These are phyloP conservation scores for Apiotrichum siamense DNA, from an alignment of 1,284 basidiomycete species.

Conservation along the genomic window DNA sequence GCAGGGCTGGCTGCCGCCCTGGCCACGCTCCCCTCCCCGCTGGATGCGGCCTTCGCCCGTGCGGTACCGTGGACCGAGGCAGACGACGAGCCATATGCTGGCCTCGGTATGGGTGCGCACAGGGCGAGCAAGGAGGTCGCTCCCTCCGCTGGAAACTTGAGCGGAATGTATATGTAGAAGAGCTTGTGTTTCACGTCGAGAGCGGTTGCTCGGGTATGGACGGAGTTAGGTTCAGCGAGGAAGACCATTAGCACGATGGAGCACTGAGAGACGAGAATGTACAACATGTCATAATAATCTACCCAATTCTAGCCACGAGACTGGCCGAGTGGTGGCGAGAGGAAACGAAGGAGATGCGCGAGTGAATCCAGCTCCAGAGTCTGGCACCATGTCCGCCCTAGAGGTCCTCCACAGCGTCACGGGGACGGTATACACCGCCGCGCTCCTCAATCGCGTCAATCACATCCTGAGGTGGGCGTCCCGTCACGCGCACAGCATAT, in stretches of 20 bases:
- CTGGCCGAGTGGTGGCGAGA: background rate
- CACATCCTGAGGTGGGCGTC: slow-evolving; percentile 76
- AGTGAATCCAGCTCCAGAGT: background rate
- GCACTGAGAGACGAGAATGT: background rate
- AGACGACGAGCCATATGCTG: slow-evolving; percentile 36
- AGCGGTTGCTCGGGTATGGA: no score
- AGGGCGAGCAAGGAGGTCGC: background rate
- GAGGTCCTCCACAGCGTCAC: slow-evolving; percentile 40
- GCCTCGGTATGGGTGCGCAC: slow-evolving; percentile 30
- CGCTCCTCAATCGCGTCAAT: slow-evolving; percentile 53
- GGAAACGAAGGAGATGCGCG: background rate
- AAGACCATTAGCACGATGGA: background rate
- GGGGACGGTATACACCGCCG: slow-evolving; percentile 38
- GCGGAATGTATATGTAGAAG: slow-evolving; percentile 34
- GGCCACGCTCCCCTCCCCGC: background rate
- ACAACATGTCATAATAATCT: slow-evolving; percentile 5
- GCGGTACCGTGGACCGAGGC: slow-evolving; percentile 27
- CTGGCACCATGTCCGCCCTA: background rate
- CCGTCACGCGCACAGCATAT: slow-evolving; percentile 81
- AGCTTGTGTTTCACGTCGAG: background rate
- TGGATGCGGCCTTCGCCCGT: background rate
- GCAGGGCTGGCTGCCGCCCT: slow-evolving; percentile 9
- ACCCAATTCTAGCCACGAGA: background rate
- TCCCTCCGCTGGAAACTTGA: slow-evolving; percentile 12
- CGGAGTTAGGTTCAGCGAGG: background rate